Evolutionary conservation across 1,284 basidiomycete species (phyloP).

Genomic region (Melampsora abietis-canadensis): DNA sequence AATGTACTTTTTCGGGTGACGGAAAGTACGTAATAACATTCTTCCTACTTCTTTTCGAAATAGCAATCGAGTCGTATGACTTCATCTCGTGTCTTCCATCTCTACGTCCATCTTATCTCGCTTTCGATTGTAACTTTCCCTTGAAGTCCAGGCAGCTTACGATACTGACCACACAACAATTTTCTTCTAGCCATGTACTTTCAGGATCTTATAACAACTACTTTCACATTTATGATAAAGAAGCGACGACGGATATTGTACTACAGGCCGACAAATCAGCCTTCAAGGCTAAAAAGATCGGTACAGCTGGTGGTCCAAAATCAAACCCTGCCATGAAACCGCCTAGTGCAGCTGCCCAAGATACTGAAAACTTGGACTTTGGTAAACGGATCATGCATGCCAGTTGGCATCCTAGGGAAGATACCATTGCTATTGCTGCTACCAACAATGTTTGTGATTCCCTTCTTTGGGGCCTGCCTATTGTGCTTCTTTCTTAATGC

Average conservation of each 20-base stretch:
- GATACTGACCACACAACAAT: constrained; percentile 35
- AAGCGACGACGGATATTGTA: constrained; percentile 83
- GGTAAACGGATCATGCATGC: constrained; percentile 89
- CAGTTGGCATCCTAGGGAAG: constrained; percentile 95
- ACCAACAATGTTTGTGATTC: constrained; percentile 54
- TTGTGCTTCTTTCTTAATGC: not conserved
- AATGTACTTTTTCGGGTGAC: constrained; percentile 92
- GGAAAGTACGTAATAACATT: constrained; percentile 70
- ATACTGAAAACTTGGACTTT: constrained; percentile 70
- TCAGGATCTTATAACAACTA: constrained; percentile 99
- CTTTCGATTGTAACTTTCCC: too few relatives aligned
- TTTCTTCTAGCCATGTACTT: constrained; percentile 69
- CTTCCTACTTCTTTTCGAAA: not conserved
- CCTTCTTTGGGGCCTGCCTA: not conserved
- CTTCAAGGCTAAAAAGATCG: constrained; percentile 98
- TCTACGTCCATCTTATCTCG: not conserved
- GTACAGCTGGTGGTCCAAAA: constrained; percentile 50
- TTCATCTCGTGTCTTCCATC: constrained; percentile 7
- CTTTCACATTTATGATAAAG: constrained; percentile 97
- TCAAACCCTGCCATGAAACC: constrained; percentile 72
- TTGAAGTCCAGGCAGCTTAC: not conserved
- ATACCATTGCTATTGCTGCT: constrained; percentile 69
- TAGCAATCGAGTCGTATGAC: not conserved
- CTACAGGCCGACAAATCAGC: constrained; percentile 98
- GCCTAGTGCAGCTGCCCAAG: constrained; percentile 82